phyloP scores from a whole-genome alignment of 495 filamentous ascomycete species.

The Viridothelium virens region DNA sequence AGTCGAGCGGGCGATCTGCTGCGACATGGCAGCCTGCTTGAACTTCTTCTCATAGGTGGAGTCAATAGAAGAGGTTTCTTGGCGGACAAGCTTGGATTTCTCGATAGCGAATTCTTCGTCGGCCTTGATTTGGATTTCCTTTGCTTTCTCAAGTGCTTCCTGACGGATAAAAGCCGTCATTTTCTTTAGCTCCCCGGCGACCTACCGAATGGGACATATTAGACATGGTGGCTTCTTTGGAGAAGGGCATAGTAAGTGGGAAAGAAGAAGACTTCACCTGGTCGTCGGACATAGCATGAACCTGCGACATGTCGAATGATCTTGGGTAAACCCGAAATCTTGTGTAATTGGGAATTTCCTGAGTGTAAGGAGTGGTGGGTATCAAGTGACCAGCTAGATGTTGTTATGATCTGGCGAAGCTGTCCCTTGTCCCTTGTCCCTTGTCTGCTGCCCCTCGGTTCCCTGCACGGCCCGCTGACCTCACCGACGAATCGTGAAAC shows the following conservation, averaged over 20 bases:
- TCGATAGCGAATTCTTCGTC: conserved; percentile 98
- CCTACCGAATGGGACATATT: conserved; percentile 44
- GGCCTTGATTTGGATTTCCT: conserved; percentile 94
- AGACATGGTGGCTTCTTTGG: conserved; percentile 16
- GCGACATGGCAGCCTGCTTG: conserved; percentile 92
- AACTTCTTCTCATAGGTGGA: conserved; percentile 89
- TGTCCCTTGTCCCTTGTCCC: background rate
- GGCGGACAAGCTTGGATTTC: conserved; percentile 93
- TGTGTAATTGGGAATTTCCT: background rate
- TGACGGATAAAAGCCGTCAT: conserved; percentile 99
- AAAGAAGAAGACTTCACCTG: conserved; percentile 53
- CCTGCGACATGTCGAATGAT: conserved; percentile 69
- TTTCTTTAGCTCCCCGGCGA: conserved; percentile 92
- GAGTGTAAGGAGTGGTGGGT: background rate
- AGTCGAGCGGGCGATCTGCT: conserved; percentile 93
- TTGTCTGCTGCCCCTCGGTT: conserved; percentile 5
- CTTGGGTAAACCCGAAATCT: background rate
- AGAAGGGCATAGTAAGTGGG: background rate
- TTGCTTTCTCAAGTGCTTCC: conserved; percentile 92
- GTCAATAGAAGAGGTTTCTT: conserved; percentile 91
- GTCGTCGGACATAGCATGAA: conserved; percentile 92
- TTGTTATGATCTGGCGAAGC: conserved; percentile 2
- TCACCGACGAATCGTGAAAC: conserved; percentile 11
- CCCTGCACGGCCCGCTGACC: conserved; percentile 1
- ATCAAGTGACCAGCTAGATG: conserved; percentile 8